Percentiles rank a stretch among this genome's conserved stretches.
These are phyloP conservation scores for Brasenia schreberi DNA, from an alignment of 164 flowering plant genomes.

Conservation along the genomic window DNA sequence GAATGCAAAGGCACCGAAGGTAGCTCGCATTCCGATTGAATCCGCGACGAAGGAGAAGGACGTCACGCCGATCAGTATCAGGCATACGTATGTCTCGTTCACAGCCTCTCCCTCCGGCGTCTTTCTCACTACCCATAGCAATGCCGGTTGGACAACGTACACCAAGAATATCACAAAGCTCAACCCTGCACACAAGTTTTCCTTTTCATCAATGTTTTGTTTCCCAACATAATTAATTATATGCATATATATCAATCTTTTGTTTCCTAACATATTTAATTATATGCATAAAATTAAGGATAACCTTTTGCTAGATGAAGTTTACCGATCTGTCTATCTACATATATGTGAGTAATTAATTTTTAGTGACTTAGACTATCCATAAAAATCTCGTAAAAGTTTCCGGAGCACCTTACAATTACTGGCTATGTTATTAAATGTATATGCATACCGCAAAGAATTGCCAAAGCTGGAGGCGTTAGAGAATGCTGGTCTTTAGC, in stretches of 20 bases:
- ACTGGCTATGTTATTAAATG: too few species aligned
- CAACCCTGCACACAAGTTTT: too few species aligned
- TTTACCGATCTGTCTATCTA: too few species aligned
- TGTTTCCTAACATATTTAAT: background rate
- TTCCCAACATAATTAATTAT: too few species aligned
- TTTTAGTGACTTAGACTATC: too few species aligned
- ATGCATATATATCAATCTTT: too few species aligned
- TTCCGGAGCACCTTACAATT: too few species aligned
- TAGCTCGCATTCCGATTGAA: constrained; percentile 32
- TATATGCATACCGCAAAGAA: background rate
- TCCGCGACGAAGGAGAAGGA: constrained; percentile 29
- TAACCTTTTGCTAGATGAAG: background rate
- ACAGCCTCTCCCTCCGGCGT: constrained; percentile 20
- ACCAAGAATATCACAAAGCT: too few species aligned
- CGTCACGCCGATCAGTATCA: constrained; percentile 27
- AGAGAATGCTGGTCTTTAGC: background rate
- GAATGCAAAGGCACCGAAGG: constrained; percentile 38
- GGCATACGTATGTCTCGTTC: constrained; percentile 16
- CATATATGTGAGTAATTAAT: too few species aligned
- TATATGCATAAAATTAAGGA: background rate
- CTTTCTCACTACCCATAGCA: constrained; percentile 17
- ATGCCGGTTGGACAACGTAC: too few species aligned
- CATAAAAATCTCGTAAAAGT: too few species aligned
- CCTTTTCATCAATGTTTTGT: too few species aligned
- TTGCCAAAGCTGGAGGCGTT: background rate